Evolutionary conservation across 768 basidiomycete genomes (phyloP), one percentile per base, ranked within the genome.

Genomic region (Podaxis sp.): DNA sequence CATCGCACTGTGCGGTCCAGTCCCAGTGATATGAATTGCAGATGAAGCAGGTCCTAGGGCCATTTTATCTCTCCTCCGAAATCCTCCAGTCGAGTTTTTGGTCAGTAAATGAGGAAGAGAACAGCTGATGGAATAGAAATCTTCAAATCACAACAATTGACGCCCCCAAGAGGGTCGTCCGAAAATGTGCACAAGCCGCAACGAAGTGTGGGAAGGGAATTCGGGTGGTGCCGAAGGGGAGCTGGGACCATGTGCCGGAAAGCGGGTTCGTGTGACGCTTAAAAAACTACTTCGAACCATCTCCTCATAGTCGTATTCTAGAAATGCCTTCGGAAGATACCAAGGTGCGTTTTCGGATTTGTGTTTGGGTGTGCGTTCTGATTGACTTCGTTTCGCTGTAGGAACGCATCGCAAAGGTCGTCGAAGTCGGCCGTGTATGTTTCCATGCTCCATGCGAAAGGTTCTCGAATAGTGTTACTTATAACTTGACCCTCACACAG

Each of bases 241-340:
- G 48, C 50, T 24, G 20, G 49, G 49, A 20, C 44, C 48, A 22
- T 50, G 49, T 3, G 54, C 36, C 24, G 24, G 38, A 7, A 4
- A 5, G 11, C 3, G 15, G 41, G 66, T 63, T 49, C 53, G 64
- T 64, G 64, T 65, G 66, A 70, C 48, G 48, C 40, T 28, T 68
- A 38, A 60, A 64, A 66, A 44, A 54, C 60, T 54, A 67, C 66
- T 10, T 48, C 64, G 51, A 54, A 68, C 67, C 68, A 58, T 44
- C 55, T 41, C 52, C 26, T 62, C 66, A 62, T 40, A 50, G 12
- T 15, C 49, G 44, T n/a, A 46, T 37, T 59, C 11, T 60, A 58
- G 44, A 67, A 59, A 94, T 94, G 92, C 90, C 91, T 70, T 94
- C 91, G 59, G 93, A 95, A 79, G 93, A 95, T 73, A 93, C 91